Evolutionary conservation across 331 rosid species (phyloP), one percentile per base, ranked within the genome.

Genomic region (Quercus phellos): DNA sequence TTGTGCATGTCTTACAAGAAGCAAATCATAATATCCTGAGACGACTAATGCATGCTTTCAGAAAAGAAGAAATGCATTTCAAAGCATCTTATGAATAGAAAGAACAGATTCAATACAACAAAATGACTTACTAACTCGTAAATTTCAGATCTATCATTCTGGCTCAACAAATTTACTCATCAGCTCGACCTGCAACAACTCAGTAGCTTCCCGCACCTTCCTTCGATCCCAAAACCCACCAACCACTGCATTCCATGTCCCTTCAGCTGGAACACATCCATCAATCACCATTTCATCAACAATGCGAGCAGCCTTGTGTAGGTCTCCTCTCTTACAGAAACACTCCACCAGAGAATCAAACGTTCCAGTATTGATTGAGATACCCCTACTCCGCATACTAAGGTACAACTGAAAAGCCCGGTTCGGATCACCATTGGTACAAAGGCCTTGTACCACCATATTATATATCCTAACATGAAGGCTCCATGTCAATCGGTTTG

Each of bases 401-500:
- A 89, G 95, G 89, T 84, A 94, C 80, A 92, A 70, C 58, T 83
- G 97, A 88, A 89, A 90, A 67, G 94, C 98, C 12, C 93, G 88
- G 64, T 75, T 75, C 18, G 81, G 54, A 78, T 89, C 81, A 51
- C 77, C 61, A 50, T 64, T 79, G 64, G 59, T 68, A 72, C 91
- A 89, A 68, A 94, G 93, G 34, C 98, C 95, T 70, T 84, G 89
- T 67, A 87, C 93, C 74, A 92, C 97, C 79, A 71, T 85, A 81
- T 89, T 92, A 80, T 92, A 93, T 59, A 91, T 89, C 84, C 75
- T 87, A 56, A 84, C 89, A 72, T 90, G 97, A 80, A 90, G 88
- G 80, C 87, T 80, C 95, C 98, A 90, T 59, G 92, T 94, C 80
- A 87, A 10, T 78, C 92, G 82, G 75, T 84, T 90, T 1, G 93